These are phyloP conservation scores for Rhinocladiella similis DNA, from an alignment of 2,329 filamentous ascomycete genomes.

Conservation along the genomic window DNA sequence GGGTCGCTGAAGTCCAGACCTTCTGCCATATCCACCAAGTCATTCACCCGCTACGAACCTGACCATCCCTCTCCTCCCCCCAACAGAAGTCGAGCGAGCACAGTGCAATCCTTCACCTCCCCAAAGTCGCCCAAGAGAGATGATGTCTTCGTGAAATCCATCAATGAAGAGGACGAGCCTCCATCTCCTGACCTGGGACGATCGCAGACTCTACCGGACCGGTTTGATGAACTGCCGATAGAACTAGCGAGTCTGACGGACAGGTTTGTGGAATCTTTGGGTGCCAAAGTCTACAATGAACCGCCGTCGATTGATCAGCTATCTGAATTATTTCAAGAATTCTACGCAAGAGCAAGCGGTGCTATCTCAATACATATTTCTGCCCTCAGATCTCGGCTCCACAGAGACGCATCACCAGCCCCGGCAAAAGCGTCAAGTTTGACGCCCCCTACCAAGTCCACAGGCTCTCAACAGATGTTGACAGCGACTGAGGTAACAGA, in stretches of 20 bases:
- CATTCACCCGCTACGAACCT: constrained; percentile 39
- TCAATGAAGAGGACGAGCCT: constrained; percentile 31
- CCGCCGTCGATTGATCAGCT: constrained; percentile 82
- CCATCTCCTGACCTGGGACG: constrained; percentile 33
- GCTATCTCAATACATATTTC: constrained; percentile 88
- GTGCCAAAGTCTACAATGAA: constrained; percentile 79
- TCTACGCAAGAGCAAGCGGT: constrained; percentile 77
- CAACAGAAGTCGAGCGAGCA: constrained; percentile 31
- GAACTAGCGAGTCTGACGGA: constrained; percentile 89
- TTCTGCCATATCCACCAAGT: constrained; percentile 38
- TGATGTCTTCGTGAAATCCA: constrained; percentile 48
- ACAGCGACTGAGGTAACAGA: constrained; percentile 81
- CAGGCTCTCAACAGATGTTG: constrained; percentile 77
- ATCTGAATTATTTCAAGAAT: constrained; percentile 88
- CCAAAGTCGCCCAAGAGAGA: constrained; percentile 29
- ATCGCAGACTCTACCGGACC: constrained; percentile 54
- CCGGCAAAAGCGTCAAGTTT: constrained; percentile 34
- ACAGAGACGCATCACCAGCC: constrained; percentile 62
- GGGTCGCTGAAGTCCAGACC: constrained; percentile 33
- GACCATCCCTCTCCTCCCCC: constrained; percentile 25
- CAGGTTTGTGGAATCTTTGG: constrained; percentile 88
- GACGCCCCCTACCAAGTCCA: constrained; percentile 33
- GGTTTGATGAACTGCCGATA: constrained; percentile 87
- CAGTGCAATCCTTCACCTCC: constrained; percentile 19
- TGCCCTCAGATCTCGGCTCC: constrained; percentile 72